phyloP scores from a whole-genome alignment of 2,329 filamentous ascomycete genomes.

The Ceratocystiopsis minuta region DNA sequence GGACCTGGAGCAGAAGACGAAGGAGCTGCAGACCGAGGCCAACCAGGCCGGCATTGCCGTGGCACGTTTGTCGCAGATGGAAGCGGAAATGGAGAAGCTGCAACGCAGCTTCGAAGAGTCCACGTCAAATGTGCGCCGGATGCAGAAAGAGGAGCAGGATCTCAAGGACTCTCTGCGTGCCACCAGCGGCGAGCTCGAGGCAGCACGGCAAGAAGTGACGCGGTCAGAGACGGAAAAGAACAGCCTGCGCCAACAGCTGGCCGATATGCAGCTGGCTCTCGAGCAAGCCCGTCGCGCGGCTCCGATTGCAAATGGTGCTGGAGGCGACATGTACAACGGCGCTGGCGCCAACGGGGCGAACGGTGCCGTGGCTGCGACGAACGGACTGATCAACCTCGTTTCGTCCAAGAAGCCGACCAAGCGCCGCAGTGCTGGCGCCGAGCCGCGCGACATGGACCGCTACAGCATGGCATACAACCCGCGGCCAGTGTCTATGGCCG shows the following conservation, averaged over 20 bases:
- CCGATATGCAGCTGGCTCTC: constrained; percentile 80
- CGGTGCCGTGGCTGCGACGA: constrained; percentile 32
- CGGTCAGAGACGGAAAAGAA: constrained; percentile 72
- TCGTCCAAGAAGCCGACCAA: constrained; percentile 86
- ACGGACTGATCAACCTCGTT: constrained; percentile 87
- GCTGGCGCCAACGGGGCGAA: constrained; percentile 5
- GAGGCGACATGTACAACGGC: constrained; percentile 40
- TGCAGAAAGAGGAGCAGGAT: constrained; percentile 85
- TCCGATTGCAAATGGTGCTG: constrained; percentile 45
- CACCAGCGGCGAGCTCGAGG: constrained; percentile 66
- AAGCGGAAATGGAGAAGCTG: constrained; percentile 86
- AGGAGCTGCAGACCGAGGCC: constrained; percentile 88
- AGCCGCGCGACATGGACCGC: constrained; percentile 69
- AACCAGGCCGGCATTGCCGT: constrained; percentile 95
- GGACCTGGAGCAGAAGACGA: constrained; percentile 70
- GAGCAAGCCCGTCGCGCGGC: constrained; percentile 66
- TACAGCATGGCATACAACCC: constrained; percentile 90
- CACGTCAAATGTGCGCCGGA: constrained; percentile 70
- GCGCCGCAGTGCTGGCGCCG: constrained; percentile 75
- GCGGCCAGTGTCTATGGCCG: constrained; percentile 88
- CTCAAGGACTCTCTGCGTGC: constrained; percentile 66
- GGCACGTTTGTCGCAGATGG: constrained; percentile 76
- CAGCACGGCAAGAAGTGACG: constrained; percentile 54
- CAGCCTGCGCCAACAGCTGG: constrained; percentile 70
- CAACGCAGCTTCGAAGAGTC: constrained; percentile 84